Conservation (phyloP, 352 stramenopile genomes). For the Saprolegnia parasitica region DNA sequence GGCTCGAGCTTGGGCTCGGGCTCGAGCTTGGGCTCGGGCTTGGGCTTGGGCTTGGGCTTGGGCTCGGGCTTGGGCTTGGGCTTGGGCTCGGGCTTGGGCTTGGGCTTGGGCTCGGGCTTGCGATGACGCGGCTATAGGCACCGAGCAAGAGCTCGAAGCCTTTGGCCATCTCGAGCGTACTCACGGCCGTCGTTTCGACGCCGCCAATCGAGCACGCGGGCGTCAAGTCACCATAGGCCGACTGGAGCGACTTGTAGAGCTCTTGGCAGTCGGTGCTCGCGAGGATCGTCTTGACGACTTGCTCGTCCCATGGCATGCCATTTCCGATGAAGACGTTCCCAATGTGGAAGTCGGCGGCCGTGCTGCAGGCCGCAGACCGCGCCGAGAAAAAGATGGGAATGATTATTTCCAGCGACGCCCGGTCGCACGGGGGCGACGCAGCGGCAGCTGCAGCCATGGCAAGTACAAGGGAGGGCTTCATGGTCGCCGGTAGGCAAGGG, state of each 20-base stretch:
- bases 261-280: not conserved
- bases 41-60: too few species aligned
- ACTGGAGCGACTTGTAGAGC: not conserved
- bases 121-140: not conserved
- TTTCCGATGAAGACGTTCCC: not conserved
- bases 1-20: too few species aligned
- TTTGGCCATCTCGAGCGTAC: not conserved
- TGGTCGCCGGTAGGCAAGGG: too few species aligned
- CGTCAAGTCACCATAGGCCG: not conserved
- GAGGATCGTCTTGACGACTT: not conserved
- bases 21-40: too few species aligned
- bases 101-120: too few species aligned
- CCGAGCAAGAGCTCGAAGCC: not conserved
- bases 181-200: not conserved
- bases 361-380: not conserved
- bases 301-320: not conserved
- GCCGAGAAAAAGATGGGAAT: too few species aligned
- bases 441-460: not conserved
- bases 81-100: too few species aligned
- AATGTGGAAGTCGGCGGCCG: not conserved
- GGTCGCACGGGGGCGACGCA: not conserved
- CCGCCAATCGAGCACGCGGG: conserved; percentile 2
- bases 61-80: too few species aligned
- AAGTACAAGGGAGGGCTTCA: conserved; percentile 3
- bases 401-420: too few species aligned